A percentile compares a stretch with the other conserved stretches of the same genome.
Conservation (phyloP, 108 stramenopile genomes). For the Conticribra guillardii region DNA sequence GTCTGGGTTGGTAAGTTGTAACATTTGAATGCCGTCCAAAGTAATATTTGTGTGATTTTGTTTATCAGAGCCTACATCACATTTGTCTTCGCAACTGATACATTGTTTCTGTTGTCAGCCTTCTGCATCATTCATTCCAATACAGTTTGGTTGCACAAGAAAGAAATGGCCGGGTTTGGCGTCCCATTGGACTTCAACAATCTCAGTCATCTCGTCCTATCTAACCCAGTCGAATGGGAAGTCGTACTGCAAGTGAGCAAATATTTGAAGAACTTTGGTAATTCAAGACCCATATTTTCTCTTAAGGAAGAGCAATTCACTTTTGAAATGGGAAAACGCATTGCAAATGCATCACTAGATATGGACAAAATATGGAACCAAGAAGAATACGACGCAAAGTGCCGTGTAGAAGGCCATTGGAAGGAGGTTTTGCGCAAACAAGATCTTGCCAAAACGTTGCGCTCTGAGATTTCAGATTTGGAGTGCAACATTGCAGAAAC, state of each 20-base stretch:
- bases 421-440: slow-evolving; percentile 33
- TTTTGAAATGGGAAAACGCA: slow-evolving; percentile 19
- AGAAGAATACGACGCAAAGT: slow-evolving; percentile 19
- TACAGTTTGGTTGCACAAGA: neutral
- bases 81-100: neutral
- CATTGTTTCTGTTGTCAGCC: slow-evolving; percentile 5
- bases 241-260: slow-evolving; percentile 12
- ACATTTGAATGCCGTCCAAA: no score
- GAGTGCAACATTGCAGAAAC: neutral
- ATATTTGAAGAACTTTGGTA: slow-evolving; percentile 18
- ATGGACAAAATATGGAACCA: slow-evolving; percentile 22
- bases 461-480: slow-evolving; percentile 11
- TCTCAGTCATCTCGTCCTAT: slow-evolving; percentile 38
- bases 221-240: slow-evolving; percentile 34
- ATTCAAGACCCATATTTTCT: slow-evolving; percentile 22
- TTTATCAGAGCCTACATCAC: neutral
- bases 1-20: slow-evolving; percentile 42
- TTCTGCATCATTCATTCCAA: slow-evolving; percentile 38
- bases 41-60: neutral
- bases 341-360: slow-evolving; percentile 15
- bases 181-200: slow-evolving; percentile 31
- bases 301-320: slow-evolving; percentile 28
- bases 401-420: slow-evolving; percentile 39
- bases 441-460: slow-evolving; percentile 3
- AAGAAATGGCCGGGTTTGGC: slow-evolving; percentile 26